These are phyloP conservation scores for Didymella lethalis DNA, from an alignment of 2,329 filamentous ascomycete genomes.

Conservation along the genomic window DNA sequence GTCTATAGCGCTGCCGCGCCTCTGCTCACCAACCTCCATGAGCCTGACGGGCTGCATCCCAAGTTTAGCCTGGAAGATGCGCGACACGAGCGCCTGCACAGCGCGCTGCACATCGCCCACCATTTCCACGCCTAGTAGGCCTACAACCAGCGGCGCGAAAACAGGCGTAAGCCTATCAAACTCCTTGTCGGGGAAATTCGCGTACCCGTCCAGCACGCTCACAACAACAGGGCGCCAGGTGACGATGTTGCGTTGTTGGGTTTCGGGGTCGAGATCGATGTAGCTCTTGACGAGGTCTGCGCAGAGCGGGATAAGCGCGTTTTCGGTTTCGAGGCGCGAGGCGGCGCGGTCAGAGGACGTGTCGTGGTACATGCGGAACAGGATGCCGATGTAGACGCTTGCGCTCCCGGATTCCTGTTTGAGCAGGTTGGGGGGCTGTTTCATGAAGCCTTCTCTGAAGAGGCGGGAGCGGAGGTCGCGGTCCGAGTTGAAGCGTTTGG, in stretches of 20 bases:
- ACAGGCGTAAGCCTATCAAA: slow-evolving; percentile 81
- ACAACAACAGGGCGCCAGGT: slow-evolving; percentile 98
- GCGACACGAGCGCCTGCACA: slow-evolving; percentile 77
- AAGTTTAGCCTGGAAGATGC: slow-evolving; percentile 73
- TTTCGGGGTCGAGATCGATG: slow-evolving; percentile 88
- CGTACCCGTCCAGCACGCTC: slow-evolving; percentile 93
- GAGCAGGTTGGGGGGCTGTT: slow-evolving; percentile 94
- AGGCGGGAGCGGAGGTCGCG: slow-evolving; percentile 93
- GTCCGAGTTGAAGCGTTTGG: slow-evolving; percentile 96
- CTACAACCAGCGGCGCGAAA: slow-evolving; percentile 87
- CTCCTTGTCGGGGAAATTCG: slow-evolving; percentile 78
- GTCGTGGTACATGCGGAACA: slow-evolving; percentile 97
- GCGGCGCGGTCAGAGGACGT: slow-evolving; percentile 81
- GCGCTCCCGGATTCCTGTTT: slow-evolving; percentile 96
- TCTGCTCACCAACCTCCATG: slow-evolving; percentile 34
- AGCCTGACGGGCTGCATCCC: slow-evolving; percentile 33
- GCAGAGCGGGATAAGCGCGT: slow-evolving; percentile 91
- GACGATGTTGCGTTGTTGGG: slow-evolving; percentile 94
- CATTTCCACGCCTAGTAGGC: slow-evolving; percentile 82
- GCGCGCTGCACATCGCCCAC: slow-evolving; percentile 79
- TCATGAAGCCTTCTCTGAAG: slow-evolving; percentile 99
- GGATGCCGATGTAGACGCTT: slow-evolving; percentile 92
- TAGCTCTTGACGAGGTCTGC: slow-evolving; percentile 92
- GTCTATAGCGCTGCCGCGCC: slow-evolving; percentile 34
- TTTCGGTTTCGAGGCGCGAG: slow-evolving; percentile 83